A percentile compares a stretch with the other conserved stretches of the same genome.
Evolutionary conservation across 495 filamentous ascomycete species (phyloP).

Genomic region (Trichoderma erinaceum): DNA sequence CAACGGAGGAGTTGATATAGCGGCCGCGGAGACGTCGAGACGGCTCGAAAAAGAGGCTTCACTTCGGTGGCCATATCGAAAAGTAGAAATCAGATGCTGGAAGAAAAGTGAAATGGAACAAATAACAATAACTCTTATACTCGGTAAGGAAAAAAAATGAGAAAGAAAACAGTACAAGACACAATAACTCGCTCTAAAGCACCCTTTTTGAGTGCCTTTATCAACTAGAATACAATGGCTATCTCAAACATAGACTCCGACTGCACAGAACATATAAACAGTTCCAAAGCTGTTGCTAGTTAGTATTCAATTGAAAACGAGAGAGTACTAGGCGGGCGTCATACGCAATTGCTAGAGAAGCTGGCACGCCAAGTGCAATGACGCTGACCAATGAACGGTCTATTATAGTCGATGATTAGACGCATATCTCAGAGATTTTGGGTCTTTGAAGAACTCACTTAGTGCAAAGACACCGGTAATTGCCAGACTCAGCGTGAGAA

Average conservation of each 20-base stretch:
- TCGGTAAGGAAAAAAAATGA: neutral
- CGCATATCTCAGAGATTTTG: neutral
- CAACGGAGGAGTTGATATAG: conserved; percentile 86
- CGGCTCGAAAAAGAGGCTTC: conserved; percentile 66
- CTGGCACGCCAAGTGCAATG: conserved; percentile 74
- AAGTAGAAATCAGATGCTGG: neutral
- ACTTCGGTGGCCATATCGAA: conserved; percentile 18
- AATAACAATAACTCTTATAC: neutral
- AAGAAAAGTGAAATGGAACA: neutral
- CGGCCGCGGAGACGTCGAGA: conserved; percentile 79
- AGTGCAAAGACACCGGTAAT: conserved; percentile 71
- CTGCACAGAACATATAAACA: conserved; percentile 96
- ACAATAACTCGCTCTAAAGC: neutral
- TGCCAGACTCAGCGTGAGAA: conserved; percentile 61
- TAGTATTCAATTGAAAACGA: conserved; percentile 14
- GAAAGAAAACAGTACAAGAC: neutral
- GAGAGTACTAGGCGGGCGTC: conserved; percentile 24
- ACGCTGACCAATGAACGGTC: conserved; percentile 81
- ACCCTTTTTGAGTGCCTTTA: conserved; percentile 23
- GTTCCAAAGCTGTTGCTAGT: conserved; percentile 69
- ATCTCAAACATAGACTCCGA: conserved; percentile 92
- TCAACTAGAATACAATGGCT: conserved; percentile 24
- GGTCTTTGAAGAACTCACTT: conserved; percentile 51
- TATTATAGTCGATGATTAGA: conserved; percentile 29
- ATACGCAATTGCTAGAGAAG: conserved; percentile 85